Percentiles rank a stretch among this genome's conserved stretches.
Evolutionary conservation across 78 protist genomes (phyloP).

Genomic region (Tieghemostelium lacteum): DNA sequence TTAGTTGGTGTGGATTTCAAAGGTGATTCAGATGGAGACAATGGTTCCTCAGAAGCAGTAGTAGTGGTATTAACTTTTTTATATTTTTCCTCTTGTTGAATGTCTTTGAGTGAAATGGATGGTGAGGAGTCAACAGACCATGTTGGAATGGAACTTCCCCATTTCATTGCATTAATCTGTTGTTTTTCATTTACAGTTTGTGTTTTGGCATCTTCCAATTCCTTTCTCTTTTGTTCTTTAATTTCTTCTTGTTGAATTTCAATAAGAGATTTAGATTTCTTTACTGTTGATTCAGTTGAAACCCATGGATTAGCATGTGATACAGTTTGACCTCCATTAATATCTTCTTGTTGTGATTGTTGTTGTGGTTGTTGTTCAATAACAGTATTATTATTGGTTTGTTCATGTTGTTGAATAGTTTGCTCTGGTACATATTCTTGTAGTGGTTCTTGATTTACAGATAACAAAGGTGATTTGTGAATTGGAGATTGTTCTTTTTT

Average conservation of each 20-base stretch:
- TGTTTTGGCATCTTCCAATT: conserved; percentile 29
- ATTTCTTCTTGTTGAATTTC: conserved; percentile 62
- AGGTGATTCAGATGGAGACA: neutral
- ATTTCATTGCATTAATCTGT: conserved; percentile 22
- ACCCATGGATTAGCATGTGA: conserved; percentile 55
- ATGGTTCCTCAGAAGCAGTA: neutral
- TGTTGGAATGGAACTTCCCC: conserved; percentile 38
- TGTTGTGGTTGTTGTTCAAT: conserved; percentile 1
- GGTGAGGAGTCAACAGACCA: conserved; percentile 15
- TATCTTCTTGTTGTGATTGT: conserved; percentile 2
- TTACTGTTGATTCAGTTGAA: neutral
- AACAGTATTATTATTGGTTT: neutral
- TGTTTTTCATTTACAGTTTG: conserved; percentile 11
- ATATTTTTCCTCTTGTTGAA: conserved; percentile 10
- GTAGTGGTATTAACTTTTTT: conserved; percentile 3
- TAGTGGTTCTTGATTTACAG: neutral
- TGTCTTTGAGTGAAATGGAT: conserved; percentile 1
- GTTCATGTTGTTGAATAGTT: neutral
- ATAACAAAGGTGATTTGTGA: neutral
- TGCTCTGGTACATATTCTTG: neutral
- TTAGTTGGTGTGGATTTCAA: neutral
- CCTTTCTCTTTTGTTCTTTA: conserved; percentile 55
- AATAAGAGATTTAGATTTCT: conserved; percentile 21
- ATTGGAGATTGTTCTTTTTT: neutral
- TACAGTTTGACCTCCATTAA: neutral